Percentiles rank a stretch among this genome's conserved stretches.
Conservation (phyloP, 192 early-diverging fungal species). For the Podochytrium sp. region DNA sequence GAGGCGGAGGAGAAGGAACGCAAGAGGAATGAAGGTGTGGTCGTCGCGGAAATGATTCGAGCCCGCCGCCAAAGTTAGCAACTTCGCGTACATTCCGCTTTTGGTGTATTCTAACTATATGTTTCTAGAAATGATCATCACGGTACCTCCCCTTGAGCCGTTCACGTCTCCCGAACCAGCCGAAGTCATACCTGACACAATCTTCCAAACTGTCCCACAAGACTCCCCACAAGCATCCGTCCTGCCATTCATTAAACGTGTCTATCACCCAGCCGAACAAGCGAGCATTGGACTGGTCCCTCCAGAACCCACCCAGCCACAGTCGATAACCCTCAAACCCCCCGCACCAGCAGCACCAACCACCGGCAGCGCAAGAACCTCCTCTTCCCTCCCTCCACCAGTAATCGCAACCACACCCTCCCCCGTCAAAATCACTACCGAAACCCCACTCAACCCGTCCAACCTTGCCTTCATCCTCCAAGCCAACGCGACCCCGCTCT, state of each 20-base stretch:
- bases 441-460: conserved; percentile 4
- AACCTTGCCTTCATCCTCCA: neutral
- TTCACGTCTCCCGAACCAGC: neutral
- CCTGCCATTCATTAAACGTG: neutral
- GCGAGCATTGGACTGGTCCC: too few species aligned
- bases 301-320: too few species aligned
- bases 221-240: neutral
- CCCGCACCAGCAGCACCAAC: neutral
- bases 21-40: neutral
- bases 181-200: neutral
- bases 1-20: conserved; percentile 4
- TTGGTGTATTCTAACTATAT: neutral
- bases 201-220: neutral
- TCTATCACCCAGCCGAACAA: too few species aligned
- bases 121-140: conserved; percentile 4
- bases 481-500: neutral
- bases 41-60: neutral
- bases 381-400: neutral
- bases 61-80: neutral
- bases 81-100: neutral
- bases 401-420: neutral
- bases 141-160: conserved; percentile 11
- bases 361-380: neutral
- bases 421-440: neutral
- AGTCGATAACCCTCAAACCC: neutral